Conservation (phyloP, 306 rosid genomes). For the Lathyrus aphaca region DNA sequence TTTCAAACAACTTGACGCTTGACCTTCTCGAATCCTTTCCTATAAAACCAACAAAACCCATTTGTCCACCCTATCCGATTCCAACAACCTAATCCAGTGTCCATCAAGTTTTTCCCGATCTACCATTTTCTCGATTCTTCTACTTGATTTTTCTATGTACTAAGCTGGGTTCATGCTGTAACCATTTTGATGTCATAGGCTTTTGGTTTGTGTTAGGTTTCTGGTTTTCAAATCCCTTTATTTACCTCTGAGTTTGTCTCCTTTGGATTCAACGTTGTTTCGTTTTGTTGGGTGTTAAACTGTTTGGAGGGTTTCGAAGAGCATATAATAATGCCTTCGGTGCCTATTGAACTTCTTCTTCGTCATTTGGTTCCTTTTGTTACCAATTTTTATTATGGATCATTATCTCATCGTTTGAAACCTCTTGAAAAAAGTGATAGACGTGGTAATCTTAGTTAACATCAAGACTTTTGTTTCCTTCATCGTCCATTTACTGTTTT, state of each 20-base stretch:
- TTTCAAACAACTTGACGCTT: constrained; percentile 9
- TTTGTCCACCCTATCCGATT: neutral
- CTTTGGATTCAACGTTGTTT: neutral
- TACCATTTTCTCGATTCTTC: neutral
- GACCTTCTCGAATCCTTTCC: constrained; percentile 20
- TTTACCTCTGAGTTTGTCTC: neutral
- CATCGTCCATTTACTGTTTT: neutral
- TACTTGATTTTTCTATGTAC: constrained; percentile 14
- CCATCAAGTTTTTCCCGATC: neutral
- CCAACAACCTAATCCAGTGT: constrained; percentile 36
- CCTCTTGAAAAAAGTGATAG: constrained; percentile 73
- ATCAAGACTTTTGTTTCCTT: neutral
- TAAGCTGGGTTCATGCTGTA: neutral
- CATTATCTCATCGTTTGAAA: constrained; percentile 79
- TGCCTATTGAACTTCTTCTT: constrained; percentile 49
- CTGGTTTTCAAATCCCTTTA: neutral
- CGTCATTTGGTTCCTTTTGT: constrained; percentile 50
- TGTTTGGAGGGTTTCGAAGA: constrained; percentile 72
- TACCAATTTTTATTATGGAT: constrained; percentile 59
- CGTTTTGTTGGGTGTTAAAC: constrained; percentile 38
- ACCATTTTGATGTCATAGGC: neutral
- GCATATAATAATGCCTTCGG: constrained; percentile 92
- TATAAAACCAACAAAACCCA: neutral
- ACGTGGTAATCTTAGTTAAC: constrained; percentile 94
- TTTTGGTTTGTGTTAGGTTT: neutral